Conservation (phyloP, 2,329 filamentous ascomycete species). For the Helminthosporium solani region DNA sequence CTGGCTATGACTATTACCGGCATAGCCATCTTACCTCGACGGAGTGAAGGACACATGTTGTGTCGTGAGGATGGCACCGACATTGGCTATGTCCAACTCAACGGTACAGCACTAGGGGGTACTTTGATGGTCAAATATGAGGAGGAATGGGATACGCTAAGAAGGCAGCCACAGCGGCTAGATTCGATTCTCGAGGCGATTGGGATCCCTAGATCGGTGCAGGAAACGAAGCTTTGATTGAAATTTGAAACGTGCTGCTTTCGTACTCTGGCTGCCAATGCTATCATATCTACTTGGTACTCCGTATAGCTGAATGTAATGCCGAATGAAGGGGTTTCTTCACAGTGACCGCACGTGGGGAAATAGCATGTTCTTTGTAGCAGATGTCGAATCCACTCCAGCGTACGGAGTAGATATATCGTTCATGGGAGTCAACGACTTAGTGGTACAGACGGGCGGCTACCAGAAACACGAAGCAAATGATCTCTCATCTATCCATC, state of each 20-base stretch:
- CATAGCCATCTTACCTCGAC: constrained; percentile 57
- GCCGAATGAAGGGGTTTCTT: too few species aligned
- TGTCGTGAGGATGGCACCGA: constrained; percentile 41
- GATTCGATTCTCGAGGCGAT: constrained; percentile 46
- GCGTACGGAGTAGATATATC: too few species aligned
- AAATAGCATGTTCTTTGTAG: too few species aligned
- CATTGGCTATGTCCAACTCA: constrained; percentile 51
- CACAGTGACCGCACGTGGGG: too few species aligned
- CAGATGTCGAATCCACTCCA: not conserved
- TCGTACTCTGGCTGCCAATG: too few species aligned
- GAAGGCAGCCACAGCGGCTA: constrained; percentile 44
- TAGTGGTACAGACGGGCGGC: too few species aligned
- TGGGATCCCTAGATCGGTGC: constrained; percentile 28
- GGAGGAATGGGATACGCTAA: constrained; percentile 54
- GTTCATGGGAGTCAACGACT: too few species aligned
- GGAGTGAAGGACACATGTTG: constrained; percentile 47
- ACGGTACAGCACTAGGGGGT: constrained; percentile 59
- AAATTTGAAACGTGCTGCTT: too few species aligned
- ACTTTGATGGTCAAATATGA: constrained; percentile 61
- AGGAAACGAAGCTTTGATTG: constrained; percentile 2
- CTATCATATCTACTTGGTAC: too few species aligned
- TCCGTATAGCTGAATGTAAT: too few species aligned
- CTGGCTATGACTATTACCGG: constrained; percentile 56
- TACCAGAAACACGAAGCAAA: too few species aligned
- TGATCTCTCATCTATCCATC: too few species aligned